A percentile compares a stretch with the other conserved stretches of the same genome.
phyloP scores from a whole-genome alignment of 2,329 filamentous ascomycete genomes.

The Colletotrichum noveboracense region DNA sequence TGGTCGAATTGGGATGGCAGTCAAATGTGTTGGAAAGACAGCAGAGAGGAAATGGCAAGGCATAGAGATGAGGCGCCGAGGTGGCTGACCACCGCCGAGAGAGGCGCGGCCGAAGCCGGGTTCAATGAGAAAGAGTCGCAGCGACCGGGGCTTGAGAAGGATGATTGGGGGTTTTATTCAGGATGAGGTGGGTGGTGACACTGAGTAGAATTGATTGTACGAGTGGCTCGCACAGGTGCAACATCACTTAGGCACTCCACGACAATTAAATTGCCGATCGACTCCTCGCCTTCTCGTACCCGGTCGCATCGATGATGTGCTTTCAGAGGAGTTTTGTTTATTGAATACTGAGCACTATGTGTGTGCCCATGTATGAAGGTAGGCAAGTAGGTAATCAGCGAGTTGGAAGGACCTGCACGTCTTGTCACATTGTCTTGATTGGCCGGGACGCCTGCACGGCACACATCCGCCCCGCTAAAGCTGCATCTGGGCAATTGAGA shows the following conservation, averaged over 20 bases:
- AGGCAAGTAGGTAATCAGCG: neutral
- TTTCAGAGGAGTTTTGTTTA: neutral
- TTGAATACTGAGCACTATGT: neutral
- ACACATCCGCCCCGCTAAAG: conserved; percentile 9
- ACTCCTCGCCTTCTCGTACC: neutral
- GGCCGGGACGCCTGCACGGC: conserved; percentile 7
- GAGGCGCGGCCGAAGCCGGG: neutral
- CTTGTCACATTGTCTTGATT: conserved; percentile 11
- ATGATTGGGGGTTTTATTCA: neutral
- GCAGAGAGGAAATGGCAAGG: neutral
- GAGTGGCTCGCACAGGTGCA: neutral
- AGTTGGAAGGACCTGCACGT: neutral
- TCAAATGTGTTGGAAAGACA: neutral
- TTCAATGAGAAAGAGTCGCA: neutral
- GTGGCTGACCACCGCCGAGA: neutral
- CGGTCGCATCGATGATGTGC: neutral
- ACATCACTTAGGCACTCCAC: neutral
- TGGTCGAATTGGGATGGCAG: neutral
- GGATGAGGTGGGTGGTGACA: neutral
- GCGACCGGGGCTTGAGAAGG: neutral
- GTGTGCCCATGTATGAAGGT: too few relatives aligned
- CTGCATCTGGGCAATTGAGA: neutral
- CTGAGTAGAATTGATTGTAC: neutral
- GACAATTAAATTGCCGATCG: neutral
- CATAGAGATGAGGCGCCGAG: neutral